These are phyloP conservation scores for Styphnolobium japonicum DNA, from an alignment of 306 rosid species.

Conservation along the genomic window DNA sequence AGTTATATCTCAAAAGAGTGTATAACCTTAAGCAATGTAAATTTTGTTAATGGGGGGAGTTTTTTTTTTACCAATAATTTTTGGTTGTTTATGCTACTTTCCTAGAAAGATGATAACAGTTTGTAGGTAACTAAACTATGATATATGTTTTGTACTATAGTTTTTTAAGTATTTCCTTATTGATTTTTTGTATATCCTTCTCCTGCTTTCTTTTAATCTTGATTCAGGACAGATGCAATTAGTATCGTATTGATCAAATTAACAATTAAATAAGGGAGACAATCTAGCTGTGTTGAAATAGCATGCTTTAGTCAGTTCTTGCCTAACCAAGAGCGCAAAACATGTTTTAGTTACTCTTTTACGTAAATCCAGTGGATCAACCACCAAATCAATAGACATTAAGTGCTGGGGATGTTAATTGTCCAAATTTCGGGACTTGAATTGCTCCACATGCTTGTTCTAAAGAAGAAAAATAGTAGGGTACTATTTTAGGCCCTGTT, in stretches of 20 bases:
- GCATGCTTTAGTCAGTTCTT: no score
- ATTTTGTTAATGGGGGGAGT: not conserved
- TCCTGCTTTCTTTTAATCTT: not conserved
- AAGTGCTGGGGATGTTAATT: no score
- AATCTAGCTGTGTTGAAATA: no score
- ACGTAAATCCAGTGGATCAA: no score
- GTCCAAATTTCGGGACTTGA: no score
- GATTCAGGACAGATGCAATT: not conserved
- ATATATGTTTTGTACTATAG: slow-evolving; percentile 18
- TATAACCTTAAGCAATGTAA: slow-evolving; percentile 20
- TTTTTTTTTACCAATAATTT: not conserved
- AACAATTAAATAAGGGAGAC: not conserved
- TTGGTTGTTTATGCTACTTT: slow-evolving; percentile 4
- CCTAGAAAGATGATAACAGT: not conserved
- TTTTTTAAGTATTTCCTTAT: not conserved
- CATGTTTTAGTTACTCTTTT: no score
- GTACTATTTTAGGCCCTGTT: no score
- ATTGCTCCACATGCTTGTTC: no score
- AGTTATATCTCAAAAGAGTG: slow-evolving; percentile 20
- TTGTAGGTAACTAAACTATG: slow-evolving; percentile 17
- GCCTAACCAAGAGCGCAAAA: no score
- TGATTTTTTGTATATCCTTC: not conserved
- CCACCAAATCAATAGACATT: no score
- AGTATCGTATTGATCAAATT: not conserved
- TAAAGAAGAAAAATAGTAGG: no score